A percentile compares a stretch with the other conserved stretches of the same genome.
Evolutionary conservation across 495 filamentous ascomycete genomes (phyloP).

Genomic region (Aspergillus campestris): DNA sequence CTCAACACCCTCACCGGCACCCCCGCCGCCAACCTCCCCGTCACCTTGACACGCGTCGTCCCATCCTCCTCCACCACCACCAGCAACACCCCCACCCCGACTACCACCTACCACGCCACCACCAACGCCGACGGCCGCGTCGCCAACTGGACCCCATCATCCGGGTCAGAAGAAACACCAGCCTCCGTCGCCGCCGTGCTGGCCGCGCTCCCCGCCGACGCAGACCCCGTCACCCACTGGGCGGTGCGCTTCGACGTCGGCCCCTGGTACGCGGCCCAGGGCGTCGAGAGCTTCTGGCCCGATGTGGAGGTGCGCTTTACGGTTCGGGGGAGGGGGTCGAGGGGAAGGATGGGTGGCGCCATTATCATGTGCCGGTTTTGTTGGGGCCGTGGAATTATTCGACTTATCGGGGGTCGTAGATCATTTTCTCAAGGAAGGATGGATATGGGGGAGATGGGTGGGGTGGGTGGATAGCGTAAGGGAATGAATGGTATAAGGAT

Average conservation of each 20-base stretch:
- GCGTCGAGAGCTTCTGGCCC: conserved; percentile 75
- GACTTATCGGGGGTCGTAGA: conserved; percentile 75
- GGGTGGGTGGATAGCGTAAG: no score
- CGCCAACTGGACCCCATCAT: conserved; percentile 56
- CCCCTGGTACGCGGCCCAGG: conserved; percentile 61
- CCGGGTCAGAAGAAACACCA: conserved; percentile 17
- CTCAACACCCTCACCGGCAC: conserved; percentile 60
- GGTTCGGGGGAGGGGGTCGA: conserved; percentile 49
- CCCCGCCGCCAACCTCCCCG: conserved; percentile 49
- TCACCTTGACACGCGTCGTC: conserved; percentile 42
- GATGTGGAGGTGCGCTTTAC: conserved; percentile 84
- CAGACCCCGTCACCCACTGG: conserved; percentile 50
- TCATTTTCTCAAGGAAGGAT: no score
- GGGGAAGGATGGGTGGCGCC: conserved; percentile 55
- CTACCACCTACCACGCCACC: conserved; percentile 47
- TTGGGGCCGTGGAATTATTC: conserved; percentile 87
- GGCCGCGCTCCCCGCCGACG: conserved; percentile 20
- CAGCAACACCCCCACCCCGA: conserved; percentile 14
- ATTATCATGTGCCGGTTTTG: conserved; percentile 90
- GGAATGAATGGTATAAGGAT: no score
- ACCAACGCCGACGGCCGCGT: conserved; percentile 88
- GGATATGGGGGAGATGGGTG: no score
- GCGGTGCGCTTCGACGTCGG: conserved; percentile 70
- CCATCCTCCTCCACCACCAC: conserved; percentile 18
- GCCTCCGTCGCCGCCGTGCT: conserved; percentile 44